Conservation (phyloP, 1,139 yeast species). For the Komagataea norvegica region DNA sequence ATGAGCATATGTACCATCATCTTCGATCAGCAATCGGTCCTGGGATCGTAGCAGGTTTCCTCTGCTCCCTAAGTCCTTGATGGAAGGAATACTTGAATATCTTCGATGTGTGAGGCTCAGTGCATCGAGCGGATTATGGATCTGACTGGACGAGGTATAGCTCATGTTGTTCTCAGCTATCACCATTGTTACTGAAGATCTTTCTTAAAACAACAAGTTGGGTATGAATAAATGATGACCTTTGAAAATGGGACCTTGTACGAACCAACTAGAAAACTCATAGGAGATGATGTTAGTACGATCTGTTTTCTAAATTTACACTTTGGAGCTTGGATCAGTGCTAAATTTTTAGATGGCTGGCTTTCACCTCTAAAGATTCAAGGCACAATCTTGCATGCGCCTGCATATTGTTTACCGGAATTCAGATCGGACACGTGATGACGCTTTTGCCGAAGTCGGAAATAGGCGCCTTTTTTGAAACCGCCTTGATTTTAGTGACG, state of each 20-base stretch:
- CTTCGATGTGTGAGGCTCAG: slow-evolving; percentile 3
- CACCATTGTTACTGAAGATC: background rate
- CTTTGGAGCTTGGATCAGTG: too few species aligned
- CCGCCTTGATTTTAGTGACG: slow-evolving; percentile 2
- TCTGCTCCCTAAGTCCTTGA: slow-evolving; percentile 11
- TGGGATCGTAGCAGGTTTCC: slow-evolving; percentile 4
- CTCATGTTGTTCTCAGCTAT: background rate
- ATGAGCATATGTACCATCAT: slow-evolving; percentile 2
- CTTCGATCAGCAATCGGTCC: background rate
- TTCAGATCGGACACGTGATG: too few species aligned
- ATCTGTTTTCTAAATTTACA: too few species aligned
- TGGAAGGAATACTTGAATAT: slow-evolving; percentile 8
- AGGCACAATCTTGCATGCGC: too few species aligned
- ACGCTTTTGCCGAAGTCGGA: too few species aligned
- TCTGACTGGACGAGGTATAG: slow-evolving; percentile 6
- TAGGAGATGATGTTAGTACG: too few species aligned
- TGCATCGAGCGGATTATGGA: background rate
- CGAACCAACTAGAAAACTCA: too few species aligned
- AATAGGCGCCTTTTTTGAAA: too few species aligned
- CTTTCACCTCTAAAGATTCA: background rate
- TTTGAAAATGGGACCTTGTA: too few species aligned
- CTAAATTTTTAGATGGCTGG: background rate
- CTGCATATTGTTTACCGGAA: too few species aligned
- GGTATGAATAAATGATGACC: too few species aligned
- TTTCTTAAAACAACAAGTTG: too few species aligned